Conservation (phyloP, 345 rosid species). For the Eucalyptus guilfoylei region DNA sequence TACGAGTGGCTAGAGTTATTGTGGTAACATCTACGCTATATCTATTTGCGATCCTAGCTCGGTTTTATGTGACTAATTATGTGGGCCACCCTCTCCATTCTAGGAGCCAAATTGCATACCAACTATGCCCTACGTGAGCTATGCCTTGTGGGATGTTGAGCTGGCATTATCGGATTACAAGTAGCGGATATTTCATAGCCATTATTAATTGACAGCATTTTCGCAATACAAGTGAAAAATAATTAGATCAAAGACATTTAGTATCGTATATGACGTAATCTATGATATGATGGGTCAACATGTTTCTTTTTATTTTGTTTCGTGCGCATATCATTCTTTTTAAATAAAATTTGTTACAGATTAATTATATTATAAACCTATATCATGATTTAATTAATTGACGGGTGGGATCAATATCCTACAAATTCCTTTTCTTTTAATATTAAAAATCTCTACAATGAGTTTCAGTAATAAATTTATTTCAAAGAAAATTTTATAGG, state of each 20-base stretch:
- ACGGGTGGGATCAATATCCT: not conserved
- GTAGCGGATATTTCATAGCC: not conserved
- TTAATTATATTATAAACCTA: not conserved
- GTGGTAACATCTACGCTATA: not conserved
- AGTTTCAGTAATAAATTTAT: not conserved
- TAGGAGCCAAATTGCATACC: not conserved
- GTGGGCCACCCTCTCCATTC: not conserved
- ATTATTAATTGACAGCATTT: not conserved
- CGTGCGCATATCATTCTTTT: not conserved
- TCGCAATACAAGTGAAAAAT: not conserved
- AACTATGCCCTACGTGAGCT: not conserved
- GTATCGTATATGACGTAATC: not conserved
- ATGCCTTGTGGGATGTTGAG: not conserved
- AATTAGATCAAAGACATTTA: not conserved
- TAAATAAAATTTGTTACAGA: not conserved
- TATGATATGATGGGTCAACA: not conserved
- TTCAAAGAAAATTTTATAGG: not conserved
- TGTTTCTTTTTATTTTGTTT: not conserved
- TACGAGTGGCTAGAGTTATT: not conserved
- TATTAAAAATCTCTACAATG: not conserved
- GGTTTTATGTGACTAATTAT: not conserved
- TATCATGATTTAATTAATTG: not conserved
- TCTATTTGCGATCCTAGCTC: not conserved
- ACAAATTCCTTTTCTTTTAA: not conserved
- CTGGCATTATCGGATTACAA: not conserved